phyloP scores from a whole-genome alignment of 2,329 filamentous ascomycete species.

The Ceratocystis harringtonii region DNA sequence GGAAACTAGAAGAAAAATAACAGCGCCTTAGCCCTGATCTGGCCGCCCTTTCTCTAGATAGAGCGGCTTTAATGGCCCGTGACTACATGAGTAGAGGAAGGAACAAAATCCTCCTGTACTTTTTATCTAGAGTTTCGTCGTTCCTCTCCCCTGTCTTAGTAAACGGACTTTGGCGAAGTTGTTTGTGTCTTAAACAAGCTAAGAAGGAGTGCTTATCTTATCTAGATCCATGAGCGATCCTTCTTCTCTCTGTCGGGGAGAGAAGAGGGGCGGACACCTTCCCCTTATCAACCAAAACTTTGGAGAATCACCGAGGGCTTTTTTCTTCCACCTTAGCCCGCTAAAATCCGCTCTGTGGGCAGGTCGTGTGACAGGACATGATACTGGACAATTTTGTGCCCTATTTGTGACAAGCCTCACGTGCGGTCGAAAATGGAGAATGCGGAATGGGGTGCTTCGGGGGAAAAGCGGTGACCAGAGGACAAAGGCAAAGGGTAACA shows the following conservation, averaged over 20 bases:
- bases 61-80: neutral
- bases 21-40: neutral
- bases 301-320: neutral
- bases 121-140: neutral
- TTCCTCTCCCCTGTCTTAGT: neutral
- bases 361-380: conserved; percentile 1
- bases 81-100: neutral
- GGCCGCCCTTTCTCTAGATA: neutral
- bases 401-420: neutral
- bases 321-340: neutral
- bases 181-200: neutral
- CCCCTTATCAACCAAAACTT: conserved; percentile 2
- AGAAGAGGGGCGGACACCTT: neutral
- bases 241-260: neutral
- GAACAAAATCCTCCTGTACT: neutral
- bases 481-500: neutral
- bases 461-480: neutral
- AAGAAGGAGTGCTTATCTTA: neutral
- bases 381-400: neutral
- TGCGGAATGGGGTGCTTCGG: neutral
- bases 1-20: neutral
- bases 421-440: neutral
- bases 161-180: neutral
- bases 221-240: neutral
- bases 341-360: neutral